Percentiles rank a stretch among this genome's conserved stretches.
Conservation (phyloP, 1,284 basidiomycete species). For the Rhodotorula sp. region DNA sequence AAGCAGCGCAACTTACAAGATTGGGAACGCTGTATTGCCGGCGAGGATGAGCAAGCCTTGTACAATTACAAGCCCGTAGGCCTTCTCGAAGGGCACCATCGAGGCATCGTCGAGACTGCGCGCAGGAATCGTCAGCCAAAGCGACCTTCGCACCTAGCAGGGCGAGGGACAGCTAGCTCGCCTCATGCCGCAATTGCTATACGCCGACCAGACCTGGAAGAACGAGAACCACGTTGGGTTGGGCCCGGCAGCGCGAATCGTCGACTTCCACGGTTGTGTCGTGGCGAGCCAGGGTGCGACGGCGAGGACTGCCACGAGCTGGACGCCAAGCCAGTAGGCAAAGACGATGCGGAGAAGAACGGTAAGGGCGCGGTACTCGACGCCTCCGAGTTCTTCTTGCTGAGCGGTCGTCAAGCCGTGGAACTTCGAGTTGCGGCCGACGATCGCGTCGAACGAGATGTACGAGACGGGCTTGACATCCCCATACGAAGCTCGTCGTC, state of each 20-base stretch:
- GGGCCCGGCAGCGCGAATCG: constrained; percentile 7
- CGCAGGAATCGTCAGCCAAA: not conserved
- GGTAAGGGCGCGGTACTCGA: constrained; percentile 70
- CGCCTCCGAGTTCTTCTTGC: constrained; percentile 86
- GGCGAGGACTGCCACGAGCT: constrained; percentile 66
- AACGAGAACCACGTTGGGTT: constrained; percentile 65
- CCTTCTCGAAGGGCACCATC: constrained; percentile 81
- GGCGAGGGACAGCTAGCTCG: constrained; percentile 4
- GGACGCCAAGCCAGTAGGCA: constrained; percentile 63
- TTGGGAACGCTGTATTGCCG: constrained; percentile 78
- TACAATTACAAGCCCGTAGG: constrained; percentile 73
- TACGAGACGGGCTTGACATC: constrained; percentile 65
- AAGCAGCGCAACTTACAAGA: constrained; percentile 57
- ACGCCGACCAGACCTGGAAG: constrained; percentile 83
- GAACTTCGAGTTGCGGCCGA: constrained; percentile 87
- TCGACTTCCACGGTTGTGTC: constrained; percentile 15
- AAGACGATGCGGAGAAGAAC: constrained; percentile 50
- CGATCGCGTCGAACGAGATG: constrained; percentile 77
- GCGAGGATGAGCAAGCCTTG: constrained; percentile 70
- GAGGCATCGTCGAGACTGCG: constrained; percentile 72
- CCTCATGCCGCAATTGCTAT: constrained; percentile 77
- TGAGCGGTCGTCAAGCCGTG: constrained; percentile 74
- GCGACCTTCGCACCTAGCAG: too few species aligned
- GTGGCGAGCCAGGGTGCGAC: constrained; percentile 72
- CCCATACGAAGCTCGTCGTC: constrained; percentile 27